Evolutionary conservation across 2,329 filamentous ascomycete genomes (phyloP).

Genomic region (Rutstroemia sydowiana): DNA sequence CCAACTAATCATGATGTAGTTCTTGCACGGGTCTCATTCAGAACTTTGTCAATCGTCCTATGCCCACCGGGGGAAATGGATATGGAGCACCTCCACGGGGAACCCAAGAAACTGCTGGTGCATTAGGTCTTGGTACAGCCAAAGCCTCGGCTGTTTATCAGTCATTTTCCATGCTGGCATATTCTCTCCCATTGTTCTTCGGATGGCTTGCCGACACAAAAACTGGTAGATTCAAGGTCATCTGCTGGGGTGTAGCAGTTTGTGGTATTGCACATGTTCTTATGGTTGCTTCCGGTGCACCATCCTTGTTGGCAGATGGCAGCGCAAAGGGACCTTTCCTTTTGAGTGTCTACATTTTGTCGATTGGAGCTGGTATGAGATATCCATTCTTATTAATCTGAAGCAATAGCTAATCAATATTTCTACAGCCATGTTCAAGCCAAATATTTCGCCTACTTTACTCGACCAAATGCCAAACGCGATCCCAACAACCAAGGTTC

Average conservation of each 20-base stretch:
- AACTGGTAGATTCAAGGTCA: conserved; percentile 59
- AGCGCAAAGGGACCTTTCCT: conserved; percentile 50
- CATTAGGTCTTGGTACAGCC: conserved; percentile 49
- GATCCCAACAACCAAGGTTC: conserved; percentile 35
- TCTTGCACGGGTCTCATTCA: conserved; percentile 15
- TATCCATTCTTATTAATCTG: conserved; percentile 44
- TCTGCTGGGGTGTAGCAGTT: conserved; percentile 39
- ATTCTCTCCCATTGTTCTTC: conserved; percentile 41
- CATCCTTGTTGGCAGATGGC: conserved; percentile 49
- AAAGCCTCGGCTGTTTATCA: conserved; percentile 45
- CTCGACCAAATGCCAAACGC: conserved; percentile 47
- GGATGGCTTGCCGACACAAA: conserved; percentile 55
- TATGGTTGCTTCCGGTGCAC: conserved; percentile 54
- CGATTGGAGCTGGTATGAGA: conserved; percentile 32
- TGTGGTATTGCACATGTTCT: conserved; percentile 56
- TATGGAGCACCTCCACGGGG: conserved; percentile 32
- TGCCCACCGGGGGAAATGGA: conserved; percentile 41
- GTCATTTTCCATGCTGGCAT: conserved; percentile 45
- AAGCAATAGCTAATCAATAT: conserved; percentile 46
- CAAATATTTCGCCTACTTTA: conserved; percentile 57
- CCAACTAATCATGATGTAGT: not conserved
- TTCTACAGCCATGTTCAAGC: conserved; percentile 57
- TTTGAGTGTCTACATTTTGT: conserved; percentile 23
- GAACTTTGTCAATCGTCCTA: conserved; percentile 55
- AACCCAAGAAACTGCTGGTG: conserved; percentile 39